phyloP scores from a whole-genome alignment of 768 basidiomycete species.

The Dictyophora rubrovolvata region DNA sequence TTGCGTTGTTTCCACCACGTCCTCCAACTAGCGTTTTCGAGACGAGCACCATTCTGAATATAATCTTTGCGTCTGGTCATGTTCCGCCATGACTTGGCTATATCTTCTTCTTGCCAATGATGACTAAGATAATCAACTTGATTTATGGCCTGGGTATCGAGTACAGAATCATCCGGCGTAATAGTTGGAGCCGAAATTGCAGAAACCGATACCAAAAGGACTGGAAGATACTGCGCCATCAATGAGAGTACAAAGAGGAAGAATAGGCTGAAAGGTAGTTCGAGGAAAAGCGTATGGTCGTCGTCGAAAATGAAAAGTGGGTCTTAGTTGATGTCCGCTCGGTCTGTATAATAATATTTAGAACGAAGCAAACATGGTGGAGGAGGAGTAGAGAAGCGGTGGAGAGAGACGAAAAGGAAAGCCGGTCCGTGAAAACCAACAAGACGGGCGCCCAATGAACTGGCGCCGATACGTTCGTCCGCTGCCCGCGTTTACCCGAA shows the following conservation, averaged over 20 bases:
- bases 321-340: neutral
- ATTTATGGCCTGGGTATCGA: slow-evolving; percentile 77
- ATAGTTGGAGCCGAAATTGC: slow-evolving; percentile 29
- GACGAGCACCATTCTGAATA: slow-evolving; percentile 86
- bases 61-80: slow-evolving; percentile 99
- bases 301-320: neutral
- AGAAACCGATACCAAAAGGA: slow-evolving; percentile 54
- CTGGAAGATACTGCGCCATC: slow-evolving; percentile 53
- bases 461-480: neutral
- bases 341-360: neutral
- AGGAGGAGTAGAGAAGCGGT: neutral
- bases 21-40: slow-evolving; percentile 97
- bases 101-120: slow-evolving; percentile 96
- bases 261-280: neutral
- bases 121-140: slow-evolving; percentile 99
- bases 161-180: slow-evolving; percentile 66
- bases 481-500: neutral
- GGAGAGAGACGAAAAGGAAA: neutral
- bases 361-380: neutral
- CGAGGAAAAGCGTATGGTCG: neutral
- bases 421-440: neutral
- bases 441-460: neutral
- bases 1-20: slow-evolving; percentile 99
- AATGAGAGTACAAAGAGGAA: neutral
- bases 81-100: slow-evolving; percentile 96